Evolutionary conservation across 495 filamentous ascomycete species (phyloP).

Genomic region (Hypoxylon crocopeplum): DNA sequence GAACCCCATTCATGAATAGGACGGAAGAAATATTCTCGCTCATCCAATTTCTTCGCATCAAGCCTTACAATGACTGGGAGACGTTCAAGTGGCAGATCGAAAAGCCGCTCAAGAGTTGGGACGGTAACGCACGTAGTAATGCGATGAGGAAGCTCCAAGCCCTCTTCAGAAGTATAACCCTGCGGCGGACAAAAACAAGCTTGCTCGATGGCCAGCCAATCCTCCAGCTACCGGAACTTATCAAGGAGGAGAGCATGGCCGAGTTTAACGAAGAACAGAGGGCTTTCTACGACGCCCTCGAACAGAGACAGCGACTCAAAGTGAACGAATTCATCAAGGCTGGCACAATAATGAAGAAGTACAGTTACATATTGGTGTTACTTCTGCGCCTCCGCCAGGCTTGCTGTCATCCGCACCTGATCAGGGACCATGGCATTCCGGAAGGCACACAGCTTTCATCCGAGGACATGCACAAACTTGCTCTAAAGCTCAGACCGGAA

Average conservation of each 20-base stretch:
- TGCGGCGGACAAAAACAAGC: slow-evolving; percentile 85
- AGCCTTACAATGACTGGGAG: slow-evolving; percentile 72
- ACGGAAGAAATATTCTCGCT: slow-evolving; percentile 84
- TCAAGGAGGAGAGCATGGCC: slow-evolving; percentile 68
- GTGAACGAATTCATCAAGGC: slow-evolving; percentile 81
- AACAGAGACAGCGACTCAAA: slow-evolving; percentile 66
- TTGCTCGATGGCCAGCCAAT: slow-evolving; percentile 87
- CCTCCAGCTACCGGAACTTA: slow-evolving; percentile 73
- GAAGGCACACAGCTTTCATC: slow-evolving; percentile 50
- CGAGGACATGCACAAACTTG: slow-evolving; percentile 68
- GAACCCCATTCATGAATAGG: slow-evolving; percentile 94
- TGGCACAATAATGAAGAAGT: slow-evolving; percentile 77
- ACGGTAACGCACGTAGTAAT: slow-evolving; percentile 42
- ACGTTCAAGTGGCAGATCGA: slow-evolving; percentile 59
- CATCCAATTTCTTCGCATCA: slow-evolving; percentile 80
- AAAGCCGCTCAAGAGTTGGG: slow-evolving; percentile 36
- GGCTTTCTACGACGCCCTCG: slow-evolving; percentile 74
- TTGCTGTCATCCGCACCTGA: slow-evolving; percentile 92
- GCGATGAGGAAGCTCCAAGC: slow-evolving; percentile 78
- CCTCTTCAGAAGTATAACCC: slow-evolving; percentile 81
- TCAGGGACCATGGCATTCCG: slow-evolving; percentile 72
- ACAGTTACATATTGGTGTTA: slow-evolving; percentile 83
- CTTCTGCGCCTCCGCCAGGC: slow-evolving; percentile 90
- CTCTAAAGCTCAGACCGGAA: slow-evolving; percentile 62
- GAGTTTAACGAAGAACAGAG: slow-evolving; percentile 78